Conservation (phyloP, 2,329 filamentous ascomycete genomes). For the Aspergillus hiratsukae region DNA sequence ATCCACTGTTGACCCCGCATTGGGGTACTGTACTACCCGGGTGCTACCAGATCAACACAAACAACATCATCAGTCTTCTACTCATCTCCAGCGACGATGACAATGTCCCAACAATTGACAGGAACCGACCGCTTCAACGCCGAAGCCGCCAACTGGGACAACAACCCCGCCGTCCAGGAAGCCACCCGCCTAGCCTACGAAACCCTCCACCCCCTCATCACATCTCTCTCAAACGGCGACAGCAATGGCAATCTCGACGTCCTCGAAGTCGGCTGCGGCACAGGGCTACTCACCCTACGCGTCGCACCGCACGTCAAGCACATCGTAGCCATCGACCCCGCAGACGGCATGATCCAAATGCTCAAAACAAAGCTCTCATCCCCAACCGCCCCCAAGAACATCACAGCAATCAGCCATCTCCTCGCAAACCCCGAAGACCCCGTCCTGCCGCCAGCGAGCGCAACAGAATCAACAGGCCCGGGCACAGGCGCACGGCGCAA, state of each 20-base stretch:
- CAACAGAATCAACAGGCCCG: slow-evolving; percentile 18
- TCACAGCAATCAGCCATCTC: slow-evolving; percentile 45
- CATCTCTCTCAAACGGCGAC: slow-evolving; percentile 8
- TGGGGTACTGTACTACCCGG: no score
- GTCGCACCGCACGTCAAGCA: slow-evolving; percentile 47
- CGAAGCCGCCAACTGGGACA: slow-evolving; percentile 53
- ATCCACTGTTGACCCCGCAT: no score
- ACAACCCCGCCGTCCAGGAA: slow-evolving; percentile 47
- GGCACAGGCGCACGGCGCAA: slow-evolving; percentile 28
- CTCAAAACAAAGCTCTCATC: slow-evolving; percentile 43
- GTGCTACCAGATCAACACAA: background rate
- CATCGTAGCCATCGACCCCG: slow-evolving; percentile 52
- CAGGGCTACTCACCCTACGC: slow-evolving; percentile 50
- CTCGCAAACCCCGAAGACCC: slow-evolving; percentile 49
- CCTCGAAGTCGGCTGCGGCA: slow-evolving; percentile 56
- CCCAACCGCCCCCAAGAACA: slow-evolving; percentile 34
- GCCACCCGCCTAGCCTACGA: slow-evolving; percentile 43
- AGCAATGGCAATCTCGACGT: slow-evolving; percentile 34
- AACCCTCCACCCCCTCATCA: slow-evolving; percentile 37
- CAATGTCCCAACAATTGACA: slow-evolving; percentile 14
- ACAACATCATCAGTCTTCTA: background rate
- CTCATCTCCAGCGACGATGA: background rate
- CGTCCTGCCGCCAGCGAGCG: slow-evolving; percentile 33
- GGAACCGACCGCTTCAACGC: slow-evolving; percentile 49
- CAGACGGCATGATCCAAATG: slow-evolving; percentile 52